These are phyloP conservation scores for Psilocybe cyanescens DNA, from an alignment of 768 basidiomycete species.

Conservation along the genomic window DNA sequence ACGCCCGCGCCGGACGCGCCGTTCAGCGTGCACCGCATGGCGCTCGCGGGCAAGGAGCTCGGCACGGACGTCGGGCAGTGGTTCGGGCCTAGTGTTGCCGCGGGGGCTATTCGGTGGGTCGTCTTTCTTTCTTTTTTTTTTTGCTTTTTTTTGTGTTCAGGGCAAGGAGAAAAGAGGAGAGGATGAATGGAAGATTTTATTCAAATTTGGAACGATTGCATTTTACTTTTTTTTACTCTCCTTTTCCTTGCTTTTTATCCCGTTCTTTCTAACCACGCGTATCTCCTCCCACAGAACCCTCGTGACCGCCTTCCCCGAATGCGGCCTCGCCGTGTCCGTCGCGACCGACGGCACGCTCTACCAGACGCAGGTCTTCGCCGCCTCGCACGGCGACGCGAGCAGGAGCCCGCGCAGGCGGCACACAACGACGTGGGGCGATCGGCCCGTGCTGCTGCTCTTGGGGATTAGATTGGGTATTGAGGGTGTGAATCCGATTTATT, in stretches of 20 bases:
- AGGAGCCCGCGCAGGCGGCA: constrained; percentile 32
- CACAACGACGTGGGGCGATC: constrained; percentile 69
- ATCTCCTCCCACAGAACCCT: constrained; percentile 54
- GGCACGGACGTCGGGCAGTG: constrained; percentile 96
- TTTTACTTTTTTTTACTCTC: too few relatives aligned
- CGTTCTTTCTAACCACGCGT: too few relatives aligned
- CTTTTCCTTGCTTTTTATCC: too few relatives aligned
- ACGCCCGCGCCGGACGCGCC: constrained; percentile 83
- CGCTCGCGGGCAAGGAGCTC: constrained; percentile 89
- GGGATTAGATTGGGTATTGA: constrained; percentile 89
- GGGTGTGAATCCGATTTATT: constrained; percentile 94
- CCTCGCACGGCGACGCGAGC: constrained; percentile 52
- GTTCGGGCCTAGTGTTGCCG: constrained; percentile 98
- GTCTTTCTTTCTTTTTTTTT: constrained; percentile 18
- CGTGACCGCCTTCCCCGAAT: constrained; percentile 77
- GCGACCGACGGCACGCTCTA: constrained; percentile 85
- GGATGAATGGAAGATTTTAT: too few relatives aligned
- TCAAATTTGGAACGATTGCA: too few relatives aligned
- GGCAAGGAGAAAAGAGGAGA: too few relatives aligned
- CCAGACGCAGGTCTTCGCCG: constrained; percentile 84
- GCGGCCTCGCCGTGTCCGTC: constrained; percentile 79
- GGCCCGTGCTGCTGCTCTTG: constrained; percentile 84
- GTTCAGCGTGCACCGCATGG: constrained; percentile 97
- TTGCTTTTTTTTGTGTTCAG: too few relatives aligned
- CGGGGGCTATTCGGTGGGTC: constrained; percentile 86